Evolutionary conservation across 1,284 basidiomycete genomes (phyloP), one percentile per base, ranked within the genome.

Genomic region (Tetrapyrgos nigripes): DNA sequence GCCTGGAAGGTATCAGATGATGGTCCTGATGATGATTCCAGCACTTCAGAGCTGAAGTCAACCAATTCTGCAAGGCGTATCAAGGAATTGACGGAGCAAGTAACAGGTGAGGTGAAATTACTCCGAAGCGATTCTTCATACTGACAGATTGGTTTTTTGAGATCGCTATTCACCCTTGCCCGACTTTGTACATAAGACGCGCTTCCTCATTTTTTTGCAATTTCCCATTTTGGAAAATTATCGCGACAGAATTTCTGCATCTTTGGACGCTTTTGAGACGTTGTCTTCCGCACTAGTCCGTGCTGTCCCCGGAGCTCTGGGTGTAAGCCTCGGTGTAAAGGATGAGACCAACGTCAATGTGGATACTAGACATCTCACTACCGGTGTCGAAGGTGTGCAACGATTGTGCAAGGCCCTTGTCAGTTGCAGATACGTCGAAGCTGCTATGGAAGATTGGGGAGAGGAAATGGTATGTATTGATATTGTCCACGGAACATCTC

Each of bases 131-230:
- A 19, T 57, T 26, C 44, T 9, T n/a, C 17, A 5, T 54, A 57
- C 60, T 46, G 33, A 17, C 43, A 53, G 44, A 48, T 23, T 50
- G 31, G 26, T 4, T 48, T 29, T 11, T 24, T 5, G 26, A 89
- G 96, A 97, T 71, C 94, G 96, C 1, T 98, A 98, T 70, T 86
- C 89, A 9, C 90, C 94, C 0, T 80, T 98, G 0, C 96, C 96
- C 0, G 84, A 85, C 46, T 84, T 92, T 59, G 72, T 79, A 13
- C 92, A 97, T 61, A 88, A 90, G 17, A 86, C 89, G 0, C 88
- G 89, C 11, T 98, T 98, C 77, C 82, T 98, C 53, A 82, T 91
- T 40, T 79, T 83, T 8, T 86, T 97, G 10, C 97, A 99, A 74
- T 77, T 97, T 2, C 95, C 96, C 0, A 74, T 98, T 3, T 77